Evolutionary conservation across 2,329 filamentous ascomycete genomes (phyloP).

Genomic region (Phialophora macrospora): DNA sequence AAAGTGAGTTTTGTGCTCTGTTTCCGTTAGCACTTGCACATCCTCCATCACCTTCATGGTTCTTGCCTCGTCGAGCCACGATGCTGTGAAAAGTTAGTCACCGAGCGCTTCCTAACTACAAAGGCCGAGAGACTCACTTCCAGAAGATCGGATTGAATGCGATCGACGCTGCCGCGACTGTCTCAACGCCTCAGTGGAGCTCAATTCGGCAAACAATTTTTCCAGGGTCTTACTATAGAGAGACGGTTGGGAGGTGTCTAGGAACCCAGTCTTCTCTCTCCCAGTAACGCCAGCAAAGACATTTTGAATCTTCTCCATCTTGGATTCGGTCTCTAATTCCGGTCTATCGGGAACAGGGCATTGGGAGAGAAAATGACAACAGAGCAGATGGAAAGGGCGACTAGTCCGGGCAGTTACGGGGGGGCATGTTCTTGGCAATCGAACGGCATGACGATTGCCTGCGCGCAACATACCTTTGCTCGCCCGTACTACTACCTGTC

Average conservation of each 20-base stretch:
- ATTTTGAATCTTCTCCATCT: conserved; percentile 37
- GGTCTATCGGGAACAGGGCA: not conserved
- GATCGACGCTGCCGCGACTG: conserved; percentile 81
- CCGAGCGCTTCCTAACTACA: conserved; percentile 16
- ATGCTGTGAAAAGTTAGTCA: conserved; percentile 60
- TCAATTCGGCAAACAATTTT: conserved; percentile 2
- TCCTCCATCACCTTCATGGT: conserved; percentile 33
- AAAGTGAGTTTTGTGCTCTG: conserved; percentile 86
- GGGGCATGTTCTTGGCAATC: not conserved
- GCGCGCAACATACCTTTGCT: not conserved
- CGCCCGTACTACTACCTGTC: too few relatives aligned
- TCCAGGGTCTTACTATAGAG: conserved; percentile 36
- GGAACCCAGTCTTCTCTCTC: conserved; percentile 36
- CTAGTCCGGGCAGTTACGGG: not conserved
- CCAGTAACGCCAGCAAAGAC: conserved; percentile 35
- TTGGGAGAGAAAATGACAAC: conserved; percentile 3
- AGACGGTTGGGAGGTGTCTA: conserved; percentile 30
- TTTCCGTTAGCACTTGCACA: conserved; percentile 22
- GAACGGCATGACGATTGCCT: not conserved
- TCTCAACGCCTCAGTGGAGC: conserved; percentile 9
- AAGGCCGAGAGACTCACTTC: conserved; percentile 72
- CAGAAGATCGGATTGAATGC: conserved; percentile 98
- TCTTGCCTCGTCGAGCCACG: conserved; percentile 76
- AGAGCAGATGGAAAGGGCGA: not conserved
- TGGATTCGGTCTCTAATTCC: not conserved